These are phyloP conservation scores for Penicillium sclerotigenum DNA, from an alignment of 2,329 filamentous ascomycete genomes.

Conservation along the genomic window DNA sequence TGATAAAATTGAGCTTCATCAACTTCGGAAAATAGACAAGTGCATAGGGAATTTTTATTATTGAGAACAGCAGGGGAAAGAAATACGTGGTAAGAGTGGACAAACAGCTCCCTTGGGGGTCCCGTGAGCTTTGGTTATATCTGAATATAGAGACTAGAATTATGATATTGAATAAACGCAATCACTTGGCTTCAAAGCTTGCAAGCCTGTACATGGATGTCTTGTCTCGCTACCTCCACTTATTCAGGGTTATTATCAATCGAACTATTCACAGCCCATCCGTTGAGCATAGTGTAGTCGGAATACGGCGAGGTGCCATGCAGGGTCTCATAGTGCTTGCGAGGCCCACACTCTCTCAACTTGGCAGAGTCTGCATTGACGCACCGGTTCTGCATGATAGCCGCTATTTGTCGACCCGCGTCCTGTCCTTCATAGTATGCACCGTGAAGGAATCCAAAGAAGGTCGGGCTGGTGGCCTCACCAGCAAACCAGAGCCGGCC, in stretches of 20 bases:
- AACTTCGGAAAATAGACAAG: background rate
- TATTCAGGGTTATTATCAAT: conserved; percentile 24
- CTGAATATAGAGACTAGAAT: background rate
- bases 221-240: background rate
- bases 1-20: background rate
- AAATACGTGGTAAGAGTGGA: background rate
- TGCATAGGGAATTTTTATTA: no score
- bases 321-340: conserved; percentile 28
- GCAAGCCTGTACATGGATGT: background rate
- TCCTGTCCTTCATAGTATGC: conserved; percentile 57
- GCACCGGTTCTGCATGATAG: conserved; percentile 24
- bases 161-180: background rate
- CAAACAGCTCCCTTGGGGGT: background rate
- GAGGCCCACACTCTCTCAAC: conserved; percentile 20
- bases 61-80: background rate
- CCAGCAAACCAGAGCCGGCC: conserved; percentile 63
- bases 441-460: conserved; percentile 65
- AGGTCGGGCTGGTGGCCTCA: conserved; percentile 60
- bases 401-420: conserved; percentile 41
- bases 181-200: background rate
- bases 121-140: background rate
- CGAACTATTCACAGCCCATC: conserved; percentile 31
- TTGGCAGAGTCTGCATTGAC: conserved; percentile 13
- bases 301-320: conserved; percentile 31
- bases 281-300: conserved; percentile 30